A percentile compares a stretch with the other conserved stretches of the same genome.
phyloP scores from a whole-genome alignment of 2,329 filamentous ascomycete genomes.

The Myotisia sp. region DNA sequence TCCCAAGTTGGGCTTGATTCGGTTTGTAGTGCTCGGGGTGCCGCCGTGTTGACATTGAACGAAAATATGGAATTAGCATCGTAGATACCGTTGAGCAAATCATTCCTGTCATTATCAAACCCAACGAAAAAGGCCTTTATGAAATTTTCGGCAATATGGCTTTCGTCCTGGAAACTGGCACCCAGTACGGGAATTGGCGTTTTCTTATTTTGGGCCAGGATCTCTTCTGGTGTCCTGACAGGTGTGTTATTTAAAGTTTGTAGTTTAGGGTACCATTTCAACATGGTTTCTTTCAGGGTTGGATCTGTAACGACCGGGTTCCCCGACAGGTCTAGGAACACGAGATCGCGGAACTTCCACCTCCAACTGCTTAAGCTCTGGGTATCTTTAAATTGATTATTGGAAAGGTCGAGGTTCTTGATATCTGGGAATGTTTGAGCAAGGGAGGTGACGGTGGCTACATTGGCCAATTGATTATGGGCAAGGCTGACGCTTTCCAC shows the following conservation, averaged over 20 bases:
- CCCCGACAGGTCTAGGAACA: constrained; percentile 63
- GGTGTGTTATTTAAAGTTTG: constrained; percentile 60
- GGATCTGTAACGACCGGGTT: constrained; percentile 57
- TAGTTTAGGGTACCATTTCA: constrained; percentile 71
- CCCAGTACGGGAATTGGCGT: constrained; percentile 48
- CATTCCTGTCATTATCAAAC: constrained; percentile 58
- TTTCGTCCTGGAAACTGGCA: constrained; percentile 60
- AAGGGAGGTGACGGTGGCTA: constrained; percentile 58
- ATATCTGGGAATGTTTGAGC: constrained; percentile 70
- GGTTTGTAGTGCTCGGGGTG: constrained; percentile 40
- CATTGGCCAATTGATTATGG: constrained; percentile 61
- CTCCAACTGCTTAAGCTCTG: constrained; percentile 61
- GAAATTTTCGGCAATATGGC: constrained; percentile 60
- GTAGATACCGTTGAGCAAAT: constrained; percentile 54
- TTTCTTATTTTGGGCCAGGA: constrained; percentile 42
- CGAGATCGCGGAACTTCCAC: constrained; percentile 60
- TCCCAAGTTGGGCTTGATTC: constrained; percentile 43
- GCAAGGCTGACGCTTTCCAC: constrained; percentile 72
- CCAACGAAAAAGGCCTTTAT: constrained; percentile 57
- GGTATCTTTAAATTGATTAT: constrained; percentile 60
- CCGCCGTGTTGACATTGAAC: constrained; percentile 52
- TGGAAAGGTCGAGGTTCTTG: constrained; percentile 75
- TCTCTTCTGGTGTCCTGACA: constrained; percentile 58
- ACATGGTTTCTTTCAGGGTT: constrained; percentile 52
- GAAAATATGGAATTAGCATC: constrained; percentile 64